Base-by-base conservation (phyloP, 371 early-diverging fungal genomes). In the Thermomucor indicae-seudaticae region DNA sequence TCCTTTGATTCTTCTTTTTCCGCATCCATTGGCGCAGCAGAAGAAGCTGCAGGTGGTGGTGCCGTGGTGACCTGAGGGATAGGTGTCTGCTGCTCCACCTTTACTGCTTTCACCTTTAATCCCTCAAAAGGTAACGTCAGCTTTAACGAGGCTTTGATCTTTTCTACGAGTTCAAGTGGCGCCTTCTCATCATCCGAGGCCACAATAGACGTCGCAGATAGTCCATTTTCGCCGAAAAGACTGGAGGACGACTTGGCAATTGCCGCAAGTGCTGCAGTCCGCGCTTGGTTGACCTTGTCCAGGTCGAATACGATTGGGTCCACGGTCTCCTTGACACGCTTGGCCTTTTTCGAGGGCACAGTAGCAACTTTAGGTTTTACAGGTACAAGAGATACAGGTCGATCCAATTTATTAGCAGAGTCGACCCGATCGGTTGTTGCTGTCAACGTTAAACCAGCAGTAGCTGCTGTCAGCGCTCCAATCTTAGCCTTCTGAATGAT, bases 401-500 rank as follows among this genome's bases (percentile, higher is more conserved):
- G n/a, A n/a, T n/a, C n/a, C n/a, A n/a, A n/a, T n/a, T n/a, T n/a
- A n/a, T n/a, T n/a, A n/a, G n/a, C n/a, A n/a, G n/a, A n/a, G n/a
- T 16, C 7, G 32, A 39, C 14, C 25, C 38, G 2, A 43, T 23
- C 7, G 49, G 55, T 22, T 47, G 35, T 10, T 22, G 10, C 46
- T 62, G 38, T 17, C 57, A 12, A n/a, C 2, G 53, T 24, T 50
- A 64, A 42, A 6, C 40, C 57, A 1, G 52, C 37, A 30, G 61
- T 55, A 24, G 62, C 60, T 5, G 59, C 59, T 12, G 54, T 52
- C 16, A 62, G 29, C 4, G 66, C 71, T 40, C 62, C 68, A 32
- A 62, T 63, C 51, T 70, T 78, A 20, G 80, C 64, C 8, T 65
- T 64, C 28, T 73, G 72, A 38, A 97, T 89, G 27, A 87, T 35